Evolutionary conservation across 805 yeast species (phyloP), one percentile per base, ranked within the genome.

Genomic region (Candida xyloterini): DNA sequence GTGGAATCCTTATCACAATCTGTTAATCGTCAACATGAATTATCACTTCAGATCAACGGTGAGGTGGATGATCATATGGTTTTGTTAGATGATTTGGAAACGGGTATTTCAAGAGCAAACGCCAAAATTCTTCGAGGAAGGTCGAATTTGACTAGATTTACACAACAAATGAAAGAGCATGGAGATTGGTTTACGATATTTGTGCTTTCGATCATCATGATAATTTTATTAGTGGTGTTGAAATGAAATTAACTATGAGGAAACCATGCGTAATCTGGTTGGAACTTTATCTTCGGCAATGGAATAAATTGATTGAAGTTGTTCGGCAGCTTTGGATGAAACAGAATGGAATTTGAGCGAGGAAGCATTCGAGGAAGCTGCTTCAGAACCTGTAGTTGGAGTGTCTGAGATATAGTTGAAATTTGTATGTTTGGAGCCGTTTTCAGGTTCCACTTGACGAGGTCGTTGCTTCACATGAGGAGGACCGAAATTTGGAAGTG

Each of bases 141-240:
- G 28, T 55, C 55, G 25, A 62, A 70, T 40, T 49, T 77, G 33
- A 57, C 53, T 6, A 56, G 55, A 21, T 73, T 73, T 37, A 64
- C 65, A 25, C 58, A 58, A 13, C 66, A 63, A 21, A 62, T 76
- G 11, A 66, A 63, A 32, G 73, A 71, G 40, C 71, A 73, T 47
- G 74, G 75, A 0, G 74, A 71, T 24, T 75, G 81, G 68, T 49
- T 67, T 23, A 66, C 71, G 0, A 77, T 77, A 8, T 46, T 71
- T 1, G 59, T 67, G 3, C 53, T 77, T 39, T 50, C 67, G 2
- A 29, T 74, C n/a, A 60, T 76, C 15, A 50, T 77, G 35, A 49
- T 76, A 11, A 44, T 75, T 4, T 51, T 77, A 21, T 47, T 76
- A 40, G 59, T 70, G 15, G 53, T 74, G 2, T 38, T 73, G 9